phyloP scores from a whole-genome alignment of 2,329 filamentous ascomycete genomes.

The Verticillium longisporum region DNA sequence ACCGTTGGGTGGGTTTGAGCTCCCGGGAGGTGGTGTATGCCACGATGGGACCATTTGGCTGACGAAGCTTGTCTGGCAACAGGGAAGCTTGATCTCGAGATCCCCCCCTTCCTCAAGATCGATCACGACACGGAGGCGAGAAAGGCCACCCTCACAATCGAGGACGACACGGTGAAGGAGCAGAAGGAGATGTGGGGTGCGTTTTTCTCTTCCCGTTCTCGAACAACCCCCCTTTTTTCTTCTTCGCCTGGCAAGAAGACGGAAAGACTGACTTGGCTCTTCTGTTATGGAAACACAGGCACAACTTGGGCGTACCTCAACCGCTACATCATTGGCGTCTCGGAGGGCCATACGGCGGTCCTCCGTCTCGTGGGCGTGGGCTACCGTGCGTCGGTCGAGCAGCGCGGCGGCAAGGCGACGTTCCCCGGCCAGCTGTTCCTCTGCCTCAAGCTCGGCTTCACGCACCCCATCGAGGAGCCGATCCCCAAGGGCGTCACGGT shows the following conservation, averaged over 20 bases:
- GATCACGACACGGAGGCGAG: slow-evolving; percentile 56
- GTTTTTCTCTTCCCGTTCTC: too few relatives aligned
- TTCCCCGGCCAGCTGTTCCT: slow-evolving; percentile 85
- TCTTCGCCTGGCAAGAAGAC: too few relatives aligned
- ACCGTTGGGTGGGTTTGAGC: slow-evolving; percentile 59
- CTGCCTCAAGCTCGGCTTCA: slow-evolving; percentile 91
- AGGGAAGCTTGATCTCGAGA: slow-evolving; percentile 69
- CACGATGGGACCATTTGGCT: background rate
- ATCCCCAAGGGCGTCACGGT: slow-evolving; percentile 80
- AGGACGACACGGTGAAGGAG: slow-evolving; percentile 60
- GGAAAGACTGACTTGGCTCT: too few relatives aligned
- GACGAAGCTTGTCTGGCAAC: background rate
- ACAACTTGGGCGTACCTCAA: slow-evolving; percentile 85
- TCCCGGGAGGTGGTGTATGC: background rate
- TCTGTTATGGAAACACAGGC: slow-evolving; percentile 41
- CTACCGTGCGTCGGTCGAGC: slow-evolving; percentile 83
- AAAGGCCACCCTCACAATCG: slow-evolving; percentile 62
- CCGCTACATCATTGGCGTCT: slow-evolving; percentile 88
- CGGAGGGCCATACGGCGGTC: slow-evolving; percentile 92
- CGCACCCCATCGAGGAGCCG: slow-evolving; percentile 86
- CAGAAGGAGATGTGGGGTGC: slow-evolving; percentile 96
- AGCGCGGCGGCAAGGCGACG: slow-evolving; percentile 63
- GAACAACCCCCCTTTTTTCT: background rate
- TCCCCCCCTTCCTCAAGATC: slow-evolving; percentile 75
- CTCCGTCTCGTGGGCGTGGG: slow-evolving; percentile 90